Evolutionary conservation across 805 yeast genomes (phyloP).

Genomic region (Saccharomyces mikatae): DNA sequence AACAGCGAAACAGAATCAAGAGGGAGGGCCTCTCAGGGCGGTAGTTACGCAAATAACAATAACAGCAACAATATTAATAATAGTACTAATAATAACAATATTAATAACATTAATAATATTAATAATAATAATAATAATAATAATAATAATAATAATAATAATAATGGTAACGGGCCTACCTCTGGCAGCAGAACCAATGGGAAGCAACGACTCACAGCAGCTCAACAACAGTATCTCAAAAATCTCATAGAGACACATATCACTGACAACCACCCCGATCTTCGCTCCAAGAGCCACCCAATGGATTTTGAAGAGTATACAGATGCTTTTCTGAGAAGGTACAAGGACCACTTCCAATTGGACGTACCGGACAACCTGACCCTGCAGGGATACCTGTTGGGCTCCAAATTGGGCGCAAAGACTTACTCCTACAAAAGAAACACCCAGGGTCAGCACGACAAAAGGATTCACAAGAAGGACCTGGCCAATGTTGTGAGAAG

Average conservation of each 20-base stretch:
- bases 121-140: constrained; percentile 2
- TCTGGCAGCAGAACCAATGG: constrained; percentile 44
- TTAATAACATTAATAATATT: not conserved
- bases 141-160: constrained; percentile 5
- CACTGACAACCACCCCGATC: constrained; percentile 65
- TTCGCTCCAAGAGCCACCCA: constrained; percentile 44
- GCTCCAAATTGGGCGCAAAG: constrained; percentile 64
- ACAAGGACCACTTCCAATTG: constrained; percentile 53
- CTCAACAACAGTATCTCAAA: constrained; percentile 58
- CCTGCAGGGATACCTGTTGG: constrained; percentile 59
- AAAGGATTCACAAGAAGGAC: constrained; percentile 49
- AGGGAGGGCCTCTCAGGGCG: constrained; percentile 7
- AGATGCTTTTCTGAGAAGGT: constrained; percentile 56
- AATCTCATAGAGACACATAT: constrained; percentile 61
- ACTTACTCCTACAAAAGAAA: constrained; percentile 36
- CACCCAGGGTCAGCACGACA: constrained; percentile 18
- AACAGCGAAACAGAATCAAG: constrained; percentile 27
- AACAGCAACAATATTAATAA: constrained; percentile 1
- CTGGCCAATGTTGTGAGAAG: constrained; percentile 53
- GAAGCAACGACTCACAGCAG: constrained; percentile 43
- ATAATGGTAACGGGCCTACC: constrained; percentile 21
- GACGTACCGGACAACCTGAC: constrained; percentile 54
- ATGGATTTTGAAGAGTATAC: constrained; percentile 63
- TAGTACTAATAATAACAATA: not conserved
- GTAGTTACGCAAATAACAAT: not conserved